Conservation (phyloP, 129 eudicot genomes). For the Artemisia annua region DNA sequence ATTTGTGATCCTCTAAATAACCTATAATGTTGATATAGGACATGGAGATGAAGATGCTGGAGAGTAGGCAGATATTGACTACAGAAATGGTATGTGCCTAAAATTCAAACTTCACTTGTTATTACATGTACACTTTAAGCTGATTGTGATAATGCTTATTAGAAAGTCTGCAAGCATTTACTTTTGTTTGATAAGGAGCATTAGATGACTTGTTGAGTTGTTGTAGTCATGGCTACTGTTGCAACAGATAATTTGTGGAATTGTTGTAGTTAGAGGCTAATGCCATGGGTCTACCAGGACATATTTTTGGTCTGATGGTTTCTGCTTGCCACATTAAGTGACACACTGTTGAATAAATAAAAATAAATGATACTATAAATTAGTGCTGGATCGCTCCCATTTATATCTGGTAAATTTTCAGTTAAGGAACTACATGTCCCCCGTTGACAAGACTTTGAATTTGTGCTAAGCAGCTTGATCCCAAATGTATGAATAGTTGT, state of each 20-base stretch:
- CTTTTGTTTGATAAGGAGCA: slow-evolving; percentile 10
- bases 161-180: slow-evolving; percentile 5
- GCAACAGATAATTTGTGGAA: slow-evolving; percentile 14
- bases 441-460: too few species aligned
- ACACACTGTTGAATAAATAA: too few species aligned
- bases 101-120: slow-evolving; percentile 9
- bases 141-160: slow-evolving; percentile 13
- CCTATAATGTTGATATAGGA: slow-evolving; percentile 47
- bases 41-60: slow-evolving; percentile 92
- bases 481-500: too few species aligned
- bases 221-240: too few species aligned
- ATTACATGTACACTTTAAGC: slow-evolving; percentile 1
- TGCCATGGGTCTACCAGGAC: too few species aligned
- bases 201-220: not conserved
- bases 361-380: too few species aligned
- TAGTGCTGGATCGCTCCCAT: too few species aligned
- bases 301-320: too few species aligned
- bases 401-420: too few species aligned
- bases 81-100: slow-evolving; percentile 71
- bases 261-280: not conserved
- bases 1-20: slow-evolving; percentile 27
- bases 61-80: slow-evolving; percentile 64
- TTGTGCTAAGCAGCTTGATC: too few species aligned
- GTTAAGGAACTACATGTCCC: too few species aligned
- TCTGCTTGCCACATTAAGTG: too few species aligned